A percentile compares a stretch with the other conserved stretches of the same genome.
These are phyloP conservation scores for Aphanomyces invadans DNA, from an alignment of 352 stramenopile genomes.

Conservation along the genomic window DNA sequence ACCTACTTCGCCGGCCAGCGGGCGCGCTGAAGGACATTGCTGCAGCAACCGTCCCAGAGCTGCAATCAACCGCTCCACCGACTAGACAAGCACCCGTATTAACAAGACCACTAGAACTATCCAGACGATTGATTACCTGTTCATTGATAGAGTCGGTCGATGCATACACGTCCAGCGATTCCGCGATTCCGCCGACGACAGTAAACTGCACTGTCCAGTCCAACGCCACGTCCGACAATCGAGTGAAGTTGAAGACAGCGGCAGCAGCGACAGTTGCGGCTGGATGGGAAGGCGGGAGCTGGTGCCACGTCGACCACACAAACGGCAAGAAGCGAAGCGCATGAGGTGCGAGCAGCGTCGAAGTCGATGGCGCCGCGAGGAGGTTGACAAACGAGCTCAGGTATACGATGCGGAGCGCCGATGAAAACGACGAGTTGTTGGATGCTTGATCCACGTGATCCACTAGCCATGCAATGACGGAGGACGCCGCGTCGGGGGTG, in stretches of 20 bases:
- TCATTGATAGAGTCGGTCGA: slow-evolving; percentile 21
- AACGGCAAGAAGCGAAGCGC: slow-evolving; percentile 55
- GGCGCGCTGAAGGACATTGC: slow-evolving; percentile 52
- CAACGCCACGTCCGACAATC: slow-evolving; percentile 37
- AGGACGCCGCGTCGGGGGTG: slow-evolving; percentile 36
- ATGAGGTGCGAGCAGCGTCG: slow-evolving; percentile 40
- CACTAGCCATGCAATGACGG: slow-evolving; percentile 44
- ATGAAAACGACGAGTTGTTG: slow-evolving; percentile 26
- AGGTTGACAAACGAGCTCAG: slow-evolving; percentile 58
- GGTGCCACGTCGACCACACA: slow-evolving; percentile 48
- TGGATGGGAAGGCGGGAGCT: slow-evolving; percentile 33
- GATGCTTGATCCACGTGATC: slow-evolving; percentile 30
- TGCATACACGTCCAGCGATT: slow-evolving; percentile 46
- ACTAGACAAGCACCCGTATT: slow-evolving; percentile 9
- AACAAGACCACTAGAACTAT: not conserved
- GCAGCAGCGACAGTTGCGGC: slow-evolving; percentile 46
- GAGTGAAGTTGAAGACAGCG: slow-evolving; percentile 65
- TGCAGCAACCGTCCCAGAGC: slow-evolving; percentile 54
- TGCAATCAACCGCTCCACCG: slow-evolving; percentile 52
- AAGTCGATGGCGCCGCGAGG: slow-evolving; percentile 45
- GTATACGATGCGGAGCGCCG: slow-evolving; percentile 46
- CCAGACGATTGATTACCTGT: slow-evolving; percentile 23
- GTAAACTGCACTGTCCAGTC: slow-evolving; percentile 65
- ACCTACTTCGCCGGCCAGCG: slow-evolving; percentile 50
- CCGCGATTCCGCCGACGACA: slow-evolving; percentile 55